Evolutionary conservation across 805 yeast species (phyloP).

Genomic region (Candida namnaoensis): DNA sequence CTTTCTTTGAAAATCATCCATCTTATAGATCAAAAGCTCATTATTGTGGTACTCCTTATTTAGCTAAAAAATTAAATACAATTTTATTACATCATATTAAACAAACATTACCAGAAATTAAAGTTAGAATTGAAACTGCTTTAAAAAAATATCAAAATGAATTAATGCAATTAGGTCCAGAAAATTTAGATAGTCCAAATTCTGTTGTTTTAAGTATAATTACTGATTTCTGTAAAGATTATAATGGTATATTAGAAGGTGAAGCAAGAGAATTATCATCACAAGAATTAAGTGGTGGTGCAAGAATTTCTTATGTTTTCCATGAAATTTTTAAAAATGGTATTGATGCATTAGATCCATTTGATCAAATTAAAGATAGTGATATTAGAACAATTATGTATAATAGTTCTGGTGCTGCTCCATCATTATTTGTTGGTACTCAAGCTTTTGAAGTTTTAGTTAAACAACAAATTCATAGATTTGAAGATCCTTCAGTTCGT

Average conservation of each 20-base stretch:
- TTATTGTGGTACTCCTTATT: constrained; percentile 96
- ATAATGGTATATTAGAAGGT: constrained; percentile 85
- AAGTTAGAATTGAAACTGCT: constrained; percentile 79
- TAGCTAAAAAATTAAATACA: constrained; percentile 85
- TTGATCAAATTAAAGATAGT: constrained; percentile 90
- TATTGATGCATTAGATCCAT: constrained; percentile 86
- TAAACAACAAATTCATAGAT: constrained; percentile 85
- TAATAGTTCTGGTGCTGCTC: constrained; percentile 94
- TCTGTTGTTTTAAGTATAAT: constrained; percentile 86
- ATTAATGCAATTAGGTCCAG: constrained; percentile 74
- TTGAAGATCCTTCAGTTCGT: constrained; percentile 87
- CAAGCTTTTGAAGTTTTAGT: constrained; percentile 95
- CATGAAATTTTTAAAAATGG: constrained; percentile 95
- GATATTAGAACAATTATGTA: constrained; percentile 96
- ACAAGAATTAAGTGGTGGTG: constrained; percentile 94
- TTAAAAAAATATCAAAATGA: constrained; percentile 80
- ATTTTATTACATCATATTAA: constrained; percentile 86
- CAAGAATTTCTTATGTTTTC: constrained; percentile 93
- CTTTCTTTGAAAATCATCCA: constrained; percentile 82
- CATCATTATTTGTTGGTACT: constrained; percentile 93
- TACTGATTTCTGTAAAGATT: constrained; percentile 88
- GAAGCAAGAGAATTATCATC: constrained; percentile 84
- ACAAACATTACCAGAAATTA: constrained; percentile 86
- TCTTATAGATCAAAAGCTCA: constrained; percentile 89
- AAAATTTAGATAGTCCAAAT: constrained; percentile 80